These are phyloP conservation scores for Volvox africanus DNA, from an alignment of 139 green algal species.

Conservation along the genomic window DNA sequence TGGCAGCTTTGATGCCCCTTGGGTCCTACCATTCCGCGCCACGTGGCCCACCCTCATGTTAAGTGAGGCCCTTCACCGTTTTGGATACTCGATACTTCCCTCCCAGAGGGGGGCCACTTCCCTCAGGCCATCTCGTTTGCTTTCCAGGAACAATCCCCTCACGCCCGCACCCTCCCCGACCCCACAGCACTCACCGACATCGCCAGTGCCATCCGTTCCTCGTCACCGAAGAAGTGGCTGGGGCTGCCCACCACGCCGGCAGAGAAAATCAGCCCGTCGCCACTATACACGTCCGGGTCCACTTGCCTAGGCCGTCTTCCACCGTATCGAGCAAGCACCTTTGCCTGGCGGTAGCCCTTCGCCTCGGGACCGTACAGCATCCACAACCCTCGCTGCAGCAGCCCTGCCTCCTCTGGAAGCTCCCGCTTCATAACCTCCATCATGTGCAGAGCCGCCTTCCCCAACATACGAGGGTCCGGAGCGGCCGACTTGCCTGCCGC, in stretches of 20 bases:
- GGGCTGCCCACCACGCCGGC: not conserved
- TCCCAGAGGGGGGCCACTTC: too few relatives aligned
- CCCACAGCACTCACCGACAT: not conserved
- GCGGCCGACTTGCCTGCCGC: too few relatives aligned
- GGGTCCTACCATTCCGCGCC: too few relatives aligned
- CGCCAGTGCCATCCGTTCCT: not conserved
- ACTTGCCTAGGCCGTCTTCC: not conserved
- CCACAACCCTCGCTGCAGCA: not conserved
- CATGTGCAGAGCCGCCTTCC: not conserved
- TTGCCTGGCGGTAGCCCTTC: constrained; percentile 4
- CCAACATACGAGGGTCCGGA: not conserved
- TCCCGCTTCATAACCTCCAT: not conserved
- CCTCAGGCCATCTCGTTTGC: too few relatives aligned
- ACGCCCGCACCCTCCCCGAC: not conserved
- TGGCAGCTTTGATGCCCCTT: too few relatives aligned
- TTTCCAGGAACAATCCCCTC: too few relatives aligned
- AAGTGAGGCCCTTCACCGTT: too few relatives aligned
- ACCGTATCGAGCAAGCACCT: not conserved
- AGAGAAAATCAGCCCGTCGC: not conserved
- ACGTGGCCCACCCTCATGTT: too few relatives aligned
- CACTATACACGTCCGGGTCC: not conserved
- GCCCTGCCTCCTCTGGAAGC: not conserved
- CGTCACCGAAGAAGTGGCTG: constrained; percentile 22
- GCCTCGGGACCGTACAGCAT: not conserved
- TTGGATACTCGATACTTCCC: too few relatives aligned